Percentiles rank a stretch among this genome's conserved stretches.
Evolutionary conservation across 2,329 filamentous ascomycete genomes (phyloP).

Genomic region (Pyrenophora tritici-repentis): DNA sequence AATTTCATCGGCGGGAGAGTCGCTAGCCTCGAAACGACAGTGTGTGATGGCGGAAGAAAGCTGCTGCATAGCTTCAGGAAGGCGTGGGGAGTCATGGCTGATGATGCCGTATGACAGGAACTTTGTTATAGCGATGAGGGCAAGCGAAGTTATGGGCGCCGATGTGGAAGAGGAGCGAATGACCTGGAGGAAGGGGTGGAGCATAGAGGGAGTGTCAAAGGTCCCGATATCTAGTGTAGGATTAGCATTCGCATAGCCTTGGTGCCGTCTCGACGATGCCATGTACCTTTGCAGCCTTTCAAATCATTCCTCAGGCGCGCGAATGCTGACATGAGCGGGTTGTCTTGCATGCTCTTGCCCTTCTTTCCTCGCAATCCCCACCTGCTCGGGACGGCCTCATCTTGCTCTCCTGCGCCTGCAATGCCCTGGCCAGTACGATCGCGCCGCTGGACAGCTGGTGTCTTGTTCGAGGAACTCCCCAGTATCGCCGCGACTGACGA

Average conservation of each 20-base stretch:
- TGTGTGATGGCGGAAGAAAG: constrained; percentile 95
- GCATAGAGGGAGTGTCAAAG: constrained; percentile 86
- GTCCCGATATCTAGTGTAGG: constrained; percentile 70
- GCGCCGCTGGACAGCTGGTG: constrained; percentile 42
- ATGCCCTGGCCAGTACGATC: constrained; percentile 44
- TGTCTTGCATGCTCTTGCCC: constrained; percentile 96
- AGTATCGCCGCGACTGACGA: constrained; percentile 95
- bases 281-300: constrained; percentile 76
- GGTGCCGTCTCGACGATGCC: neutral
- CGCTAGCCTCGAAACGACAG: constrained; percentile 95
- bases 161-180: constrained; percentile 96
- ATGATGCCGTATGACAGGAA: constrained; percentile 96
- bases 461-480: constrained; percentile 67
- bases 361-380: constrained; percentile 96
- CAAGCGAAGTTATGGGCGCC: constrained; percentile 92
- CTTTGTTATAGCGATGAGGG: constrained; percentile 90
- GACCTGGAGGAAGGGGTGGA: constrained; percentile 94
- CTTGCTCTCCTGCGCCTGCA: constrained; percentile 45
- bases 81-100: constrained; percentile 79
- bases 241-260: constrained; percentile 28
- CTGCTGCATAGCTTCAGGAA: constrained; percentile 90
- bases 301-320: constrained; percentile 86
- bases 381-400: constrained; percentile 73
- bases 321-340: constrained; percentile 94
- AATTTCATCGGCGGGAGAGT: constrained; percentile 92